phyloP scores from a whole-genome alignment of 495 filamentous ascomycete species.

The Penicillium mononematosum region DNA sequence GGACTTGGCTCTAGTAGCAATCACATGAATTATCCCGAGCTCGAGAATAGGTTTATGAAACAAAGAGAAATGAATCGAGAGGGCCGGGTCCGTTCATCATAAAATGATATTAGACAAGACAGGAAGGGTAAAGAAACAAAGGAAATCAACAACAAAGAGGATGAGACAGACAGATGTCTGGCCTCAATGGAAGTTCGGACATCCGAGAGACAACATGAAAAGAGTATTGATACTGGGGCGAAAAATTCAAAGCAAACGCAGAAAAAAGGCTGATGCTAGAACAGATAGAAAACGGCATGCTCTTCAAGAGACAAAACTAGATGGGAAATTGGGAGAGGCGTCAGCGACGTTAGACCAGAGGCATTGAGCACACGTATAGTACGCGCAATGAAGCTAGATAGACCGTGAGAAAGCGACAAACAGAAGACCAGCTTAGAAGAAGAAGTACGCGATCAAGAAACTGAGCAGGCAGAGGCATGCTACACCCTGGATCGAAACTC shows the following conservation, averaged over 20 bases:
- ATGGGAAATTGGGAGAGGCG: constrained; percentile 20
- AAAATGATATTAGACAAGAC: constrained; percentile 33
- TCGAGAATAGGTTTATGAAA: constrained; percentile 21
- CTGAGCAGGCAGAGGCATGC: constrained; percentile 81
- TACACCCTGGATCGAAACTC: constrained; percentile 83
- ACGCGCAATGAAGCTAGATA: constrained; percentile 12
- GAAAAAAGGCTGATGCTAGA: constrained; percentile 32
- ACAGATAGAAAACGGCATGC: constrained; percentile 23
- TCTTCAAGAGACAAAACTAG: constrained; percentile 28
- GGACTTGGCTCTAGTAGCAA: constrained; percentile 7
- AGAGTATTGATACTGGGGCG: constrained; percentile 28
- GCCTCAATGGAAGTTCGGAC: constrained; percentile 7
- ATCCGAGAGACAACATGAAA: constrained; percentile 8
- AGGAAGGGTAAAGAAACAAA: constrained; percentile 23
- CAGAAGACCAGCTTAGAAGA: constrained; percentile 64
- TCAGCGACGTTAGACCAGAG: constrained; percentile 29
- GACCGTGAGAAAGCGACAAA: constrained; percentile 16
- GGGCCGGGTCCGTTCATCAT: constrained; percentile 29
- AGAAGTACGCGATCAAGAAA: constrained; percentile 91
- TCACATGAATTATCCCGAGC: constrained; percentile 17
- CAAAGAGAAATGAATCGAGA: constrained; percentile 26
- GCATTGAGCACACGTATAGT: constrained; percentile 13
- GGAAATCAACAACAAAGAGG: constrained; percentile 17
- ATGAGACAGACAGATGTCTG: constrained; percentile 7
- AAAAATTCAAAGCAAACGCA: constrained; percentile 25